phyloP scores from a whole-genome alignment of 352 stramenopile genomes.

The Albugo candida region DNA sequence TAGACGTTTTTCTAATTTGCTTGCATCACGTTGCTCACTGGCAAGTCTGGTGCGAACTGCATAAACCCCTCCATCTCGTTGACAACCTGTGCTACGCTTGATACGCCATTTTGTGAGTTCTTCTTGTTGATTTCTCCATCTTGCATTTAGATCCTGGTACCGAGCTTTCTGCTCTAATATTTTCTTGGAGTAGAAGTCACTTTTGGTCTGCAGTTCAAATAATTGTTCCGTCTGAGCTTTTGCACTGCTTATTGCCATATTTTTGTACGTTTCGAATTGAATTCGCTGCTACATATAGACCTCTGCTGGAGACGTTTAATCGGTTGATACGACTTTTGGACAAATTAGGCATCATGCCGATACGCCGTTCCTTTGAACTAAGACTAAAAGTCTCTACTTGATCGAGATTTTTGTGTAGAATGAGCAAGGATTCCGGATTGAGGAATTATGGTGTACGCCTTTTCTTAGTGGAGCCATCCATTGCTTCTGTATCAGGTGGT shows the following conservation, averaged over 20 bases:
- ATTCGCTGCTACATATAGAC: too few relatives aligned
- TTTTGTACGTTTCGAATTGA: too few relatives aligned
- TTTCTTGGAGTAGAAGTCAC: slow-evolving; percentile 55
- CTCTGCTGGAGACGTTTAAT: too few relatives aligned
- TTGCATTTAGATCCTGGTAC: slow-evolving; percentile 35
- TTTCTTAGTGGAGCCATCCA: slow-evolving; percentile 26
- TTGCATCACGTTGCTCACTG: slow-evolving; percentile 51
- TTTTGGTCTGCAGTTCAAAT: slow-evolving; percentile 65
- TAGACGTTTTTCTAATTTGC: slow-evolving; percentile 62
- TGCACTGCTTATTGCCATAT: not conserved
- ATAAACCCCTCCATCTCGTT: slow-evolving; percentile 44
- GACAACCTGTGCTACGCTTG: slow-evolving; percentile 46
- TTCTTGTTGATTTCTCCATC: slow-evolving; percentile 43
- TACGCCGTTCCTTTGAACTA: too few relatives aligned
- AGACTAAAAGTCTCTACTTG: too few relatives aligned
- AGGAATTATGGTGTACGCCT: slow-evolving; percentile 17
- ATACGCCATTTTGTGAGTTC: slow-evolving; percentile 46
- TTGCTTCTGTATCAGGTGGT: slow-evolving; percentile 23
- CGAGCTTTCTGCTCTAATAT: slow-evolving; percentile 54
- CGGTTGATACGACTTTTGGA: too few relatives aligned
- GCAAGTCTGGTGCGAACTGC: slow-evolving; percentile 46
- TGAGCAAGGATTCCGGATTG: not conserved
- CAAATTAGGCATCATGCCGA: too few relatives aligned
- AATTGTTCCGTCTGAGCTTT: slow-evolving; percentile 49
- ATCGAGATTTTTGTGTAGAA: too few relatives aligned